Base-by-base conservation (phyloP, 768 basidiomycete genomes). In the Boletus speciosus region DNA sequence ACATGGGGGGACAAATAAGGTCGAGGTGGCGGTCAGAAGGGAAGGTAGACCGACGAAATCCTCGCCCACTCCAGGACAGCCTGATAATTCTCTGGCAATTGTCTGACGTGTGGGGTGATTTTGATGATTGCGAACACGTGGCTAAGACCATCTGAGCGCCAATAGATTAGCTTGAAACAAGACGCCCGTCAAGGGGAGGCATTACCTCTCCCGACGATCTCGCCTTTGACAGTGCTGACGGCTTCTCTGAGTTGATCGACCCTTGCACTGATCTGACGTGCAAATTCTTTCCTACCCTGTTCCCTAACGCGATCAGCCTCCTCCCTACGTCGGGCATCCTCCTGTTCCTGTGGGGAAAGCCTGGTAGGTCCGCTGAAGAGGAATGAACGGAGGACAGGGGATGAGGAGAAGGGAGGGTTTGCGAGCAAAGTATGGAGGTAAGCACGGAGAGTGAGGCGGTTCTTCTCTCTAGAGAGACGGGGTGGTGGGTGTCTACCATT, bases 21-120 rank as follows among this genome's bases (percentile, higher is more conserved):
- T 47, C 6, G 49, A 46, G 43, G 31, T 11, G 45, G 34, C 6
- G 14, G 36, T 14, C 35, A n/a, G 40, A 23, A 48, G 14, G n/a
- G 38, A 46, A 50, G 37, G 44, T 44, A 42, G 38, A 79, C 93
- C 66, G 55, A 96, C 93, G 96, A 96, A 66, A 98, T 97, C 51
- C 95, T 77, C 6, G 90, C 97, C 96, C 97, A 99, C 71, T 98
- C 96, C 7, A 96, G 67, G 43, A 98, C 93, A 38, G 93, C 90
- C 59, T 83, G 79, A 64, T 94, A 98, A 57, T 95, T 91, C 7
- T 75, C 68, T 6, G 97, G 96, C 41, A 99, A 73, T 64, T 85
- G 81, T 53, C 81, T 78, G 9, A 95, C 84, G 53, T 85, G 76
- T 8, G 88, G 82, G 5, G 89, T 95, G 38, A 81, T 71, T 71